Evolutionary conservation across 2,329 filamentous ascomycete genomes (phyloP).

Genomic region (Fusarium burgessii): DNA sequence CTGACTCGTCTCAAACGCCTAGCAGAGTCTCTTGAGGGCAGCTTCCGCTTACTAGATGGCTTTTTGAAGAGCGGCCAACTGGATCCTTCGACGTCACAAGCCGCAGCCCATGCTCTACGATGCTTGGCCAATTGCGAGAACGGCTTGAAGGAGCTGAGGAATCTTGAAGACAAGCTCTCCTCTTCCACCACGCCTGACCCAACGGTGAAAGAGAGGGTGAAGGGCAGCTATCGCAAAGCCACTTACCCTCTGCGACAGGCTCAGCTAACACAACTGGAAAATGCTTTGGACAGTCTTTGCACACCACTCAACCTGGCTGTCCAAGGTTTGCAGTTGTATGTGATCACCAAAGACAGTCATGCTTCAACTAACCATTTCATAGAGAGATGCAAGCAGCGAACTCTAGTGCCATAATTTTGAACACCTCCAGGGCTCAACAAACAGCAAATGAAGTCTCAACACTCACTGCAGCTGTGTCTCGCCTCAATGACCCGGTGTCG

Average conservation of each 20-base stretch:
- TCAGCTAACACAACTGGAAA: not conserved
- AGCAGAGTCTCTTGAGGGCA: not conserved
- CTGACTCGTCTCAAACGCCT: not conserved
- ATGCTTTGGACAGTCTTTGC: not conserved
- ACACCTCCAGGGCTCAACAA: not conserved
- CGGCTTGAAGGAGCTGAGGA: not conserved
- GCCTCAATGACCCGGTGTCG: not conserved
- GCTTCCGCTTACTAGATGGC: not conserved
- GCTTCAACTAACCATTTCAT: not conserved
- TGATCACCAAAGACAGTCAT: accelerated
- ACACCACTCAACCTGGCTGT: not conserved
- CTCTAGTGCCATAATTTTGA: not conserved
- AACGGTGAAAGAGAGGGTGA: not conserved
- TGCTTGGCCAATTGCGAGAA: not conserved
- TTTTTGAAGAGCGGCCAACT: not conserved
- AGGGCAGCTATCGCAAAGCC: not conserved
- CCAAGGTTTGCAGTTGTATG: not conserved
- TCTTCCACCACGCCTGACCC: not conserved
- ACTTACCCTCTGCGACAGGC: not conserved
- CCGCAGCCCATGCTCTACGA: not conserved
- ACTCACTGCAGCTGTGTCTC: not conserved
- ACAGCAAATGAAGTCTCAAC: not conserved
- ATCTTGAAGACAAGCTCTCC: not conserved
- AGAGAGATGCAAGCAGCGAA: not conserved
- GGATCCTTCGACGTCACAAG: accelerated